Conservation (phyloP, 495 filamentous ascomycete genomes). For the Penicillium canariense region DNA sequence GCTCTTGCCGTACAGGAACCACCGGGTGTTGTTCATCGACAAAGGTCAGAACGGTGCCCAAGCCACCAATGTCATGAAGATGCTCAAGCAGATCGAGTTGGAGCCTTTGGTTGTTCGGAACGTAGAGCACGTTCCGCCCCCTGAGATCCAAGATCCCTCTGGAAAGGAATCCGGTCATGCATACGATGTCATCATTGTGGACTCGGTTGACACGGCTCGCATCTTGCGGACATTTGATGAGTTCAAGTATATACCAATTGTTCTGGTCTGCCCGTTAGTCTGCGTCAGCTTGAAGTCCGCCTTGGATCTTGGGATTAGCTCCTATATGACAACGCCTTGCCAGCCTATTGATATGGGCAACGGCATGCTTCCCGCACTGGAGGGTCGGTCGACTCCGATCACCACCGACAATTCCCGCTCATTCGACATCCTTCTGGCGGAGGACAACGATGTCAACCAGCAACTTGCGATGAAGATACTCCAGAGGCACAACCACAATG, state of each 20-base stretch:
- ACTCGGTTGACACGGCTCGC: conserved; percentile 86
- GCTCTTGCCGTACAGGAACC: conserved; percentile 79
- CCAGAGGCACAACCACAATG: conserved; percentile 95
- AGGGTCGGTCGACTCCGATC: conserved; percentile 88
- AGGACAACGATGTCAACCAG: conserved; percentile 98
- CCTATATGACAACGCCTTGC: conserved; percentile 98
- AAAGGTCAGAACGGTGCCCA: conserved; percentile 75
- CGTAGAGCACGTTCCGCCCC: conserved; percentile 56
- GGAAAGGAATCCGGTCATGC: conserved; percentile 59
- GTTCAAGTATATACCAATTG: conserved; percentile 97
- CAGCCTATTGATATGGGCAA: conserved; percentile 94
- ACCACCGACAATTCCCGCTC: conserved; percentile 92
- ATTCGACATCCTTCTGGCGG: conserved; percentile 92
- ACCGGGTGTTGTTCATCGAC: conserved; percentile 95
- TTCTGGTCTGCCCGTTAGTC: conserved; percentile 86
- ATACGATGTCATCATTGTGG: conserved; percentile 97
- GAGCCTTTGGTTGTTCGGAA: conserved; percentile 78
- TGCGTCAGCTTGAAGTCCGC: conserved; percentile 93
- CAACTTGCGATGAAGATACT: conserved; percentile 94
- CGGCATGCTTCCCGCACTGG: conserved; percentile 95
- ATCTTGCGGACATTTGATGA: conserved; percentile 82
- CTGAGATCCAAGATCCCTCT: conserved; percentile 56
- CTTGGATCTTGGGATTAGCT: conserved; percentile 92
- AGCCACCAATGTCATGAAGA: conserved; percentile 70
- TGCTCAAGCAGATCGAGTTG: conserved; percentile 77